A percentile compares a stretch with the other conserved stretches of the same genome.
Conservation (phyloP, 78 protist genomes). For the Guillardia theta region DNA sequence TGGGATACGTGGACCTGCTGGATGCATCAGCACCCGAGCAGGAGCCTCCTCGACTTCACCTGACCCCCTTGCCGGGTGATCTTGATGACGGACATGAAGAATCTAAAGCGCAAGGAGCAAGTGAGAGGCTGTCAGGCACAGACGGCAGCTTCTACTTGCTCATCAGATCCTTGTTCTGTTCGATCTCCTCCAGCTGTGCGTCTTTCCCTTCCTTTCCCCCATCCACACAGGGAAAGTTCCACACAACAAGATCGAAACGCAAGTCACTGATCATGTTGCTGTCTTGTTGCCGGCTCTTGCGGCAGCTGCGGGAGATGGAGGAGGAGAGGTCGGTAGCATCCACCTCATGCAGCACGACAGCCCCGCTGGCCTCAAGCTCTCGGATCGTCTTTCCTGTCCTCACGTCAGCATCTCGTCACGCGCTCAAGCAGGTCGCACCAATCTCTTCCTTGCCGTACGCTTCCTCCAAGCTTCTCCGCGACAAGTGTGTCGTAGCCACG, state of each 20-base stretch:
- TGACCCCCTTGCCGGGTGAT: neutral
- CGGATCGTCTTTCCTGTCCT: neutral
- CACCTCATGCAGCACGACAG: neutral
- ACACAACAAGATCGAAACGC: neutral
- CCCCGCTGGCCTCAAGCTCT: neutral
- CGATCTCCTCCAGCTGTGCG: neutral
- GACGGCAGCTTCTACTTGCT: neutral
- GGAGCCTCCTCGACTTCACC: neutral
- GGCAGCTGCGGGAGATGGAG: neutral
- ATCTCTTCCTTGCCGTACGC: neutral
- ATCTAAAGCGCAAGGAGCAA: neutral
- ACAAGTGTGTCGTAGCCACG: neutral
- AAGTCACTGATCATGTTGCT: neutral
- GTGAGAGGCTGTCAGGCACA: neutral
- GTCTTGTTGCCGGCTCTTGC: neutral
- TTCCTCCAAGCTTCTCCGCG: neutral
- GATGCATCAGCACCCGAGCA: neutral
- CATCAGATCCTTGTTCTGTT: neutral
- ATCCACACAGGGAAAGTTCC: slow-evolving; percentile 33
- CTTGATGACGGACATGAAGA: neutral
- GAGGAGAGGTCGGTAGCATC: neutral
- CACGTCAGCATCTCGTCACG: neutral
- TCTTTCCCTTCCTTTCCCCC: neutral
- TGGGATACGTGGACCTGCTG: slow-evolving; percentile 31
- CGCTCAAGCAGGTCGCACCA: neutral